Evolutionary conservation across 1,139 yeast genomes (phyloP).

Genomic region (Yamadazyma triangularis): DNA sequence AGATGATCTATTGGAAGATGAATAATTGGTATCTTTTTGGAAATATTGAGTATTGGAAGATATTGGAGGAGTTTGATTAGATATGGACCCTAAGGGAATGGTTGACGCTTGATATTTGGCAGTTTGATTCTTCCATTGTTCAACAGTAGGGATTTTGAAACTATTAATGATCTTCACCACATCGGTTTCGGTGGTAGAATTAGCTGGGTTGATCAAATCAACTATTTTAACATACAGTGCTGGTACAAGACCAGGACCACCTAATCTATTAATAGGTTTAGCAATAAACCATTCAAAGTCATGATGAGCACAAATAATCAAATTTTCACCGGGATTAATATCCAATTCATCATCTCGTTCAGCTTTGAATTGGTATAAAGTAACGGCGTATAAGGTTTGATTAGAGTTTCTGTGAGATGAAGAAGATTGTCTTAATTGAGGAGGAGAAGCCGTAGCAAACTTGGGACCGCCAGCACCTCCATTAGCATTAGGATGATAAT

Average conservation of each 20-base stretch:
- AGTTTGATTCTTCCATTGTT: constrained; percentile 89
- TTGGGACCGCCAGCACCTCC: constrained; percentile 2
- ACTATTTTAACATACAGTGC: constrained; percentile 84
- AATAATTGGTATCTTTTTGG: constrained; percentile 17
- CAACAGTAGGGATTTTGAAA: constrained; percentile 82
- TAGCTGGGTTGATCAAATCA: constrained; percentile 53
- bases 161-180: constrained; percentile 41
- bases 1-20: constrained; percentile 29
- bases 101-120: constrained; percentile 92
- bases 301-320: constrained; percentile 92
- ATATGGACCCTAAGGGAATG: constrained; percentile 63
- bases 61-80: constrained; percentile 23
- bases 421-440: constrained; percentile 3
- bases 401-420: constrained; percentile 14
- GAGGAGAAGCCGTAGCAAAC: constrained; percentile 6
- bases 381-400: constrained; percentile 43
- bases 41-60: constrained; percentile 40
- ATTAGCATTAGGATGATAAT: background rate
- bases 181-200: constrained; percentile 19
- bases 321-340: constrained; percentile 79
- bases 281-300: constrained; percentile 98
- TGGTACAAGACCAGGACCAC: constrained; percentile 97
- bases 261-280: constrained; percentile 88
- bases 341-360: constrained; percentile 87
- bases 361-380: constrained; percentile 78